Base-by-base conservation (phyloP, 345 rosid genomes). In the Turnera subulata region DNA sequence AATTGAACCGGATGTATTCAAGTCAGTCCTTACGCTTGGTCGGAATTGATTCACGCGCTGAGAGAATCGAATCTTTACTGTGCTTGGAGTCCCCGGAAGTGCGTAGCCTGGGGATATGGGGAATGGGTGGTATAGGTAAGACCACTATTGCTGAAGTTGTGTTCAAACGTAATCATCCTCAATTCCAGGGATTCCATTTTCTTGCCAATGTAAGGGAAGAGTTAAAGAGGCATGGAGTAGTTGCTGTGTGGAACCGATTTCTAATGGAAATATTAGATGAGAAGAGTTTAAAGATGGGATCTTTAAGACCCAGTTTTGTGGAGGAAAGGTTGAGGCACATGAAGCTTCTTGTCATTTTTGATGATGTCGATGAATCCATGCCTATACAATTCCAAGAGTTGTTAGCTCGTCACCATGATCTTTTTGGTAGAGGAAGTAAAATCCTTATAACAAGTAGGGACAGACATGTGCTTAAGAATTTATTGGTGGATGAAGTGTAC, bases 41-140 rank as follows among this genome's bases (percentile, higher is more conserved):
- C 12, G 70, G 70, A 23, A 59, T 58, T 0, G 55, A 59, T 32
- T 19, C 20, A 6, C 58, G 25, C 5, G 20, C 47, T 2, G 17
- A 53, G 17, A 19, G 23, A 35, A 1, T 65, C 9, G 23, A 33
- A 26, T 11, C 0, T 14, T 2, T 46, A 26, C 24, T 63, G 11
- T 18, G 23, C 6, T 9, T 23, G 15, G 59, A 13, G 1, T 14
- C 32, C 0, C 13, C 35, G 1, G 0, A 37, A 0, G 61, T 52
- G 13, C 20, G 46, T 1, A 8, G 50, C 7, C 32, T 65, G 18
- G 71, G 67, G 17, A 56, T 71, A 23, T 66, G 63, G 0, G 72
- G 71, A 3, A 61, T 71, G 29, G 57, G 59, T 18, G 76, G 68
- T 2, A 14, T 66, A 2, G 64, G 68, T 20, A 66, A 72, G 48